Evolutionary conservation across 495 filamentous ascomycete genomes (phyloP), one percentile per base, ranked within the genome.

Genomic region (Terfezia boudieri): DNA sequence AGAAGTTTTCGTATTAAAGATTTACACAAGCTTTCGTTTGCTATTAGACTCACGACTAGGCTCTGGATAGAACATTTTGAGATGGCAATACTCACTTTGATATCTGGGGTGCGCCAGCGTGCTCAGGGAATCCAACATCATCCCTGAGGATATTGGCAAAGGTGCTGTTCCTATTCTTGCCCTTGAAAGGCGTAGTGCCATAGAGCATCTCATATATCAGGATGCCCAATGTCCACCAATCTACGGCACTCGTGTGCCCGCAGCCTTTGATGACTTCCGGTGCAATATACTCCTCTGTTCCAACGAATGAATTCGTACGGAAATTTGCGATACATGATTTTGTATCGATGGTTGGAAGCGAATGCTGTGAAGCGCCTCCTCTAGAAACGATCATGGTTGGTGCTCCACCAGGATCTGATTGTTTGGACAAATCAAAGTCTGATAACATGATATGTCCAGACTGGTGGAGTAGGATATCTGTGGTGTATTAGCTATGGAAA

Each of bases 361-460:
- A 84, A 50, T 77, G 83, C 8, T 81, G 76, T 48, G 83, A 88
- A 2, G 82, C 79, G 50, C 88, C 87, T 53, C 76, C 82, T 61
- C 86, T 83, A 43, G 82, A 84, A 43, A 94, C 77, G 58, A 98
- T 94, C 89, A 98, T 94, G 11, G 86, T 94, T 17, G 90, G 90
- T 61, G 86, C 84, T 69, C 90, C 90, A 59, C 89, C 90, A 22
- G 90, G 82, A 53, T 90, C 92, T 8, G 90, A 98, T 66, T 98
- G 90, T 64, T 98, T 98, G 2, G 87, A 94, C 16, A 98, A 75
- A 67, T 98, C 90, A 65, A 98, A 98, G 69, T 98, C 90, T 46
- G 92, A 96, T 67, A 98, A 76, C 90, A 98, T 98, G 64, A 98
- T 98, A 66, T 98, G 90, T 37, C 90, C 90, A 14, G 88, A 95